Evolutionary conservation across 176 grass and related monocot species (phyloP), one percentile per base, ranked within the genome.

Genomic region (Phragmites australis): DNA sequence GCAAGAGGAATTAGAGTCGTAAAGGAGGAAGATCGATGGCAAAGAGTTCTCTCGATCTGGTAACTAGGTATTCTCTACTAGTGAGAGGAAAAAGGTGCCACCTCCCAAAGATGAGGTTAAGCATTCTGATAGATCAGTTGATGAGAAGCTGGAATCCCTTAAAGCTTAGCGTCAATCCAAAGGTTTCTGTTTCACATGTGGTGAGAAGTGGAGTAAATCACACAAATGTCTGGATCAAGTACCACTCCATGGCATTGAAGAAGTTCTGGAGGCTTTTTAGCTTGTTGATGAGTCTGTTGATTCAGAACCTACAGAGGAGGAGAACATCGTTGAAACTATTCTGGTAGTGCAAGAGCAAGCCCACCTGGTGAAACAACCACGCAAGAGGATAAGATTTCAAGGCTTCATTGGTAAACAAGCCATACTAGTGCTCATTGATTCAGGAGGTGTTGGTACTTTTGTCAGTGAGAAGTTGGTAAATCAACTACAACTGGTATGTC

Each of bases 321-420:
- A 58, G 12, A 6, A 55, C 9, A 23, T 6, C 9, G n/a, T 4
- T 55, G 52, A 55, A 1, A 8, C 6, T 0, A 2, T 55, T 1
- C 22, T 55, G 52, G 19, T 8, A 2, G 21, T 55, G 0, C 7
- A 47, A 9, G 52, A 47, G 3, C 45, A 47, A 2, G 11, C 45
- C 14, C 3, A 6, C 2, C 5, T 21, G 2, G 21, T 9, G 6
- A 2, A 1, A 0, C 8, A 1, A 1, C 11, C 12, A 14, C 12
- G 45, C 6, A n/a, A 21, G 19, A 57, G 2, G 0, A 57, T 57
- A 0, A 21, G 54, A 2, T 4, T 57, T 2, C 8, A 2, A 8
- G 22, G 22, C 1, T 13, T 23, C 2, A 55, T 55, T 22, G 52
- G 52, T 1, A 55, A 55, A 8, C 19, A 55, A 5, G 18, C n/a